A percentile compares a stretch with the other conserved stretches of the same genome.
Evolutionary conservation across 2,329 filamentous ascomycete genomes (phyloP).

Genomic region (Ilyonectria destructans): DNA sequence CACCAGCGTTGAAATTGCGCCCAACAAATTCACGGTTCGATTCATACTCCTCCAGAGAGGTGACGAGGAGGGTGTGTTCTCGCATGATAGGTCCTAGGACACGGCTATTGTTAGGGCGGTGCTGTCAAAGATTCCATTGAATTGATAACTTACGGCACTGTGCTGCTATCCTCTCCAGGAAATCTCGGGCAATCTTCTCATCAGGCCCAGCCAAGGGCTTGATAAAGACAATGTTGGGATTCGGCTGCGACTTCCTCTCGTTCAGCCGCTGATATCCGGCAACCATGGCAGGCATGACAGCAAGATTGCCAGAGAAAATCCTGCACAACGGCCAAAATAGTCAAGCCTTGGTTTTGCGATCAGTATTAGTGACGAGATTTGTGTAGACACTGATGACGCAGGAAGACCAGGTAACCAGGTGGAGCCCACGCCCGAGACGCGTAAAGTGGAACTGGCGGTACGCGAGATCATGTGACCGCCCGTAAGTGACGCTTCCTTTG

Average conservation of each 20-base stretch:
- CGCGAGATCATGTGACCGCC: constrained; percentile 35
- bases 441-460: constrained; percentile 24
- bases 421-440: constrained; percentile 24
- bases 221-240: constrained; percentile 87
- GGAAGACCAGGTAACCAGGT: constrained; percentile 6
- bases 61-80: constrained; percentile 75
- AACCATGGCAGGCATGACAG: constrained; percentile 70
- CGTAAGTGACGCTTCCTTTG: neutral
- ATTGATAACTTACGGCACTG: constrained; percentile 74
- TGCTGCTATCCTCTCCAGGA: constrained; percentile 83
- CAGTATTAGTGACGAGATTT: neutral
- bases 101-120: constrained; percentile 6
- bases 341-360: neutral
- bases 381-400: constrained; percentile 15
- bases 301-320: neutral
- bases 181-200: constrained; percentile 76
- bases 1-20: constrained; percentile 91
- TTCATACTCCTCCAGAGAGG: constrained; percentile 85
- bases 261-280: constrained; percentile 86
- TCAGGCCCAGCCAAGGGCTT: constrained; percentile 80
- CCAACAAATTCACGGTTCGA: constrained; percentile 88
- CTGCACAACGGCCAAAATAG: neutral
- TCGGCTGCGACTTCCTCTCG: constrained; percentile 81
- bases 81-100: constrained; percentile 77
- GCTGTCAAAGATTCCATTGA: neutral